Percentiles rank a stretch among this genome's conserved stretches.
Conservation (phyloP, 2,329 filamentous ascomycete species). For the Xylariaceae sp. region DNA sequence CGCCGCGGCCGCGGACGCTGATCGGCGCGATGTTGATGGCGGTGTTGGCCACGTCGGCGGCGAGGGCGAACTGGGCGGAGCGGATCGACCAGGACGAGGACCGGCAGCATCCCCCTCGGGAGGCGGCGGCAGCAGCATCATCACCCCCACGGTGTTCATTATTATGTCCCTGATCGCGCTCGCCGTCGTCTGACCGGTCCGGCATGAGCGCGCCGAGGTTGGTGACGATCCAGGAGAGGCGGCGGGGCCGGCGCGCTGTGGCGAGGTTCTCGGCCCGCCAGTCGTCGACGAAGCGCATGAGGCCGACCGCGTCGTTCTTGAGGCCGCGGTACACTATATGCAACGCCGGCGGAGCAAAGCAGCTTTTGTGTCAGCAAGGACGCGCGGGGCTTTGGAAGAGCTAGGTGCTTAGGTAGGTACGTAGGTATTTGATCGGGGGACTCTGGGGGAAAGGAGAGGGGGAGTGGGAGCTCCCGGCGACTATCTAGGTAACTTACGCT, state of each 20-base stretch:
- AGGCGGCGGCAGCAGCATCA: too few species aligned
- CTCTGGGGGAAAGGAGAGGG: too few species aligned
- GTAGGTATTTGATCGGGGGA: too few species aligned
- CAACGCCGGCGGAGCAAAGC: too few species aligned
- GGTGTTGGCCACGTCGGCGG: conserved; percentile 11
- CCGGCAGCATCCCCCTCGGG: too few species aligned
- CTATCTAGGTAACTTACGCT: too few species aligned
- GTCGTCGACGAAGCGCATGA: conserved; percentile 26
- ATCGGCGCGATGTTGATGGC: conserved; percentile 9
- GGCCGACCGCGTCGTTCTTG: conserved; percentile 25
- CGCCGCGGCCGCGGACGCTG: conserved; percentile 11
- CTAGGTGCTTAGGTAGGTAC: too few species aligned
- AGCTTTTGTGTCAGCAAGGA: too few species aligned
- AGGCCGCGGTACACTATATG: conserved; percentile 19
- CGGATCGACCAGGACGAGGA: conserved; percentile 16
- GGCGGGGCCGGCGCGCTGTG: conserved; percentile 21
- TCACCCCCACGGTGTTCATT: too few species aligned
- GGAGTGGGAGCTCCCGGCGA: too few species aligned
- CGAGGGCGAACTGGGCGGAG: conserved; percentile 13
- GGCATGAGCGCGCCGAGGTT: conserved; percentile 27
- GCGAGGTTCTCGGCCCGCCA: conserved; percentile 23
- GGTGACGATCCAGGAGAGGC: conserved; percentile 27
- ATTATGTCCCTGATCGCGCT: neutral
- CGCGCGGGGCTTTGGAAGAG: too few species aligned
- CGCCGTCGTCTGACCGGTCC: neutral